Evolutionary conservation across 179 eudicot species (phyloP).

Genomic region (Spinacia oleracea): DNA sequence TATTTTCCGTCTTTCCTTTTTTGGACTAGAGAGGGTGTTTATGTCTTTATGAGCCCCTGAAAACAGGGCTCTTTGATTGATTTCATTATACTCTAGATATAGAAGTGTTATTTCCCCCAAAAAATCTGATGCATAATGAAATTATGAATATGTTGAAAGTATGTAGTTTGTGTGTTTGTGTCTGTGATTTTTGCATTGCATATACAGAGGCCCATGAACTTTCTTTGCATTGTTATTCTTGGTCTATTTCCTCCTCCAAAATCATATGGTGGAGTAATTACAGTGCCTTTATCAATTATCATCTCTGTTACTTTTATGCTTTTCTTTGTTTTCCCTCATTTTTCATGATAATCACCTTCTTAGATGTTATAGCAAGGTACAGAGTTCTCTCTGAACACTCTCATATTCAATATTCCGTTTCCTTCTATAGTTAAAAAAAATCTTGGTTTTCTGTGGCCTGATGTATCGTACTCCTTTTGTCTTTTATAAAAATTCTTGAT

Average conservation of each 20-base stretch:
- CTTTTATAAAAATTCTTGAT: conserved; percentile 26
- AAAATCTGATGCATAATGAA: too few species aligned
- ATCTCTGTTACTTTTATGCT: too few species aligned
- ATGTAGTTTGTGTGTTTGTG: neutral
- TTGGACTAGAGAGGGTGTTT: neutral
- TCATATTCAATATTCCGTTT: neutral
- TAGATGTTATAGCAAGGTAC: neutral
- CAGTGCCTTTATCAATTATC: neutral
- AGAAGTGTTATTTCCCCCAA: too few species aligned
- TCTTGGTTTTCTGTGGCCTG: neutral
- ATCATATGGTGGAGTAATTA: neutral
- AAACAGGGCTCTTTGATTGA: neutral
- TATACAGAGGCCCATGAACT: too few species aligned
- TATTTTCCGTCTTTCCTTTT: neutral
- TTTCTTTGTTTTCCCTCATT: neutral
- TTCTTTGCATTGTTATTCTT: neutral
- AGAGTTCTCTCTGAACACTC: neutral
- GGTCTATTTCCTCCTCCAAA: neutral
- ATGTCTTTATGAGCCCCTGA: neutral
- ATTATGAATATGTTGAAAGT: neutral
- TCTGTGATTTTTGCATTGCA: too few species aligned
- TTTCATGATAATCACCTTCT: neutral
- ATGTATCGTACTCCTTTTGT: neutral
- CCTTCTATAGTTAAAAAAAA: neutral
- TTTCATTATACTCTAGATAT: neutral